Evolutionary conservation across 495 filamentous ascomycete species (phyloP).

Genomic region (Podospora australis): DNA sequence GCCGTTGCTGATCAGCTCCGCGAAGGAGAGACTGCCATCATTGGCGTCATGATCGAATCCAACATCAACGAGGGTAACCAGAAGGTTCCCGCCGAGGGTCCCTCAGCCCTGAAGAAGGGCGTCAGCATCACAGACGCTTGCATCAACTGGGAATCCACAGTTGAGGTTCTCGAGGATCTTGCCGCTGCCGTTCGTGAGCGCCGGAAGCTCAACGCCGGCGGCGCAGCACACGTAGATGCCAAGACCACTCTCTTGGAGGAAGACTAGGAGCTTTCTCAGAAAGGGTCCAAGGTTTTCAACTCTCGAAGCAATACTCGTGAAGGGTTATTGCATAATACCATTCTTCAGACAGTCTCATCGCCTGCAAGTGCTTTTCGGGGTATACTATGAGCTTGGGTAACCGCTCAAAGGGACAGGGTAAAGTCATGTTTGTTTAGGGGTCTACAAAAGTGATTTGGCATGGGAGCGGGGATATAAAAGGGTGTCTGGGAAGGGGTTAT

Average conservation of each 20-base stretch:
- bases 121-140: slow-evolving; percentile 98
- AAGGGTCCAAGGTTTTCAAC: too few species aligned
- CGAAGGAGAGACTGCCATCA: slow-evolving; percentile 78
- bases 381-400: too few species aligned
- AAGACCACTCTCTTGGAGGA: slow-evolving; percentile 38
- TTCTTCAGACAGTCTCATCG: too few species aligned
- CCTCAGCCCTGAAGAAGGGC: slow-evolving; percentile 73
- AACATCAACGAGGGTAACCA: slow-evolving; percentile 96
- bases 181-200: slow-evolving; percentile 77
- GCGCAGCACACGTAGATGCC: slow-evolving; percentile 14
- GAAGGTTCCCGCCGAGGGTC: slow-evolving; percentile 83
- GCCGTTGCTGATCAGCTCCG: slow-evolving; percentile 77
- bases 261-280: slow-evolving; percentile 31
- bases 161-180: slow-evolving; percentile 76
- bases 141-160: slow-evolving; percentile 88
- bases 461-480: too few species aligned
- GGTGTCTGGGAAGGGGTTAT: too few species aligned
- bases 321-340: too few species aligned
- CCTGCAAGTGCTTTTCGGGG: too few species aligned
- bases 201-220: slow-evolving; percentile 41
- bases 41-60: slow-evolving; percentile 98
- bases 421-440: too few species aligned
- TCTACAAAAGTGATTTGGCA: too few species aligned
- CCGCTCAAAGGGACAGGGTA: too few species aligned
- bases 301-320: too few species aligned